A percentile compares a stretch with the other conserved stretches of the same genome.
Evolutionary conservation across 2,329 filamentous ascomycete species (phyloP).

Genomic region (Monosporascus sp.): DNA sequence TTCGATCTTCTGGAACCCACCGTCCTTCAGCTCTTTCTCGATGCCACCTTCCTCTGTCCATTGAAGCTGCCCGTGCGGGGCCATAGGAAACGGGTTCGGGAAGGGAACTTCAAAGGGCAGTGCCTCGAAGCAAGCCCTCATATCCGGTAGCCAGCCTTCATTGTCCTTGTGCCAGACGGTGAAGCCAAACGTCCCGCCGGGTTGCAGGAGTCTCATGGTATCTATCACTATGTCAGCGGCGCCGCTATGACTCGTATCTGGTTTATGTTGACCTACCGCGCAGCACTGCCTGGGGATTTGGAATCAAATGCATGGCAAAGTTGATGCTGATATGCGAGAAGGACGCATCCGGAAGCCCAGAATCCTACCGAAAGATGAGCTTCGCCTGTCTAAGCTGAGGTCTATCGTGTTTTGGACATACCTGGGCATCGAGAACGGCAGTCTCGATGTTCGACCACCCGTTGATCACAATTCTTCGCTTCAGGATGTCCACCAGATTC

Average conservation of each 20-base stretch:
- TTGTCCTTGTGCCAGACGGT: constrained; percentile 28
- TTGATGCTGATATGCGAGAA: constrained; percentile 41
- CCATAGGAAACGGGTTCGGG: constrained; percentile 29
- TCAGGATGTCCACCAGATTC: constrained; percentile 34
- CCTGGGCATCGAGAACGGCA: constrained; percentile 40
- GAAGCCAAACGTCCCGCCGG: constrained; percentile 33
- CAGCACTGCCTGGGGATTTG: constrained; percentile 32
- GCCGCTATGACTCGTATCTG: not conserved
- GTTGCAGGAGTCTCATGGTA: constrained; percentile 31
- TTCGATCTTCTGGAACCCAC: constrained; percentile 34
- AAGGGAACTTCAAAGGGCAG: constrained; percentile 35
- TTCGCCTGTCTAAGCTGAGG: not conserved
- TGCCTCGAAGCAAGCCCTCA: constrained; percentile 32
- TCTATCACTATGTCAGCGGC: constrained; percentile 20
- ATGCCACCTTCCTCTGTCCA: constrained; percentile 37
- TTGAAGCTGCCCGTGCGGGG: constrained; percentile 31
- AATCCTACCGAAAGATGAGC: constrained; percentile 26
- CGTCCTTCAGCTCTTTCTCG: constrained; percentile 25
- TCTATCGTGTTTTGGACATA: constrained; percentile 17
- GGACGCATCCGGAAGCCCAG: constrained; percentile 29
- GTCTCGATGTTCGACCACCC: constrained; percentile 41
- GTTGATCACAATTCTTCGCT: constrained; percentile 32
- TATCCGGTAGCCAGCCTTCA: constrained; percentile 31
- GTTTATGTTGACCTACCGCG: constrained; percentile 21
- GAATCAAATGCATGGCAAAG: constrained; percentile 43